Base-by-base conservation (phyloP, 352 stramenopile genomes). In the Phytopythium sindhum region DNA sequence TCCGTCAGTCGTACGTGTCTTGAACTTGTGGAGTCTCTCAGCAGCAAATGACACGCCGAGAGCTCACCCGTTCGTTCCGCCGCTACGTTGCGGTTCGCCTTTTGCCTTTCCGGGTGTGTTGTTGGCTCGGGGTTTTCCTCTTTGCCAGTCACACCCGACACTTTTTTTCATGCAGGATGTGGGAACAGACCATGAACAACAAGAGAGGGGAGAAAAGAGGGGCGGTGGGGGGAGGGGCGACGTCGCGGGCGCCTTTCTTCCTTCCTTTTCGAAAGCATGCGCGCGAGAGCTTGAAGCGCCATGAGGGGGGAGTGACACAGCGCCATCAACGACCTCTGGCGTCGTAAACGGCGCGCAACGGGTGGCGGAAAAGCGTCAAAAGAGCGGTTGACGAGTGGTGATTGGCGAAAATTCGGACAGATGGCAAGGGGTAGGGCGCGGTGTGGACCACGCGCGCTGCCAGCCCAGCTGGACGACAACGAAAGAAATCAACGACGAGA, bases 231-330 rank as follows among this genome's bases (percentile, higher is more conserved):
- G n/a, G 48, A 55, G 42, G 42, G 42, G 42, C 42, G 42, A 50
- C 42, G 2, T n/a, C 14, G 5, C 26, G 21, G 17, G 42, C 45
- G 45, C 45, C 45, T 52, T 52, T 52, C 50, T 41, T 28, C 26
- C 26, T 28, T 19, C 24, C 24, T 15, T 37, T 55, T 56, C 50
- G 50, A 55, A 35, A 52, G 24, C 33, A 4, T 14, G 7, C 5
- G 14, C 3, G 6, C 17, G 17, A 23, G 50, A 56, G 39, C 29
- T 67, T 73, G 67, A 73, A 69, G 53, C 42, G 62, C 57, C 52
- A 67, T 50, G 28, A 17, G 9, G 53, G 48, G 37, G 31, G 44
- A 7, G 51, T 74, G 67, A 73, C 67, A 47, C 50, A 21, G 42
- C 59, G 42, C 28, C 57, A 63, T 63, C 57, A 63, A 58, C 48